These are phyloP conservation scores for Venturia pyrina DNA, from an alignment of 2,329 filamentous ascomycete genomes.

Conservation along the genomic window DNA sequence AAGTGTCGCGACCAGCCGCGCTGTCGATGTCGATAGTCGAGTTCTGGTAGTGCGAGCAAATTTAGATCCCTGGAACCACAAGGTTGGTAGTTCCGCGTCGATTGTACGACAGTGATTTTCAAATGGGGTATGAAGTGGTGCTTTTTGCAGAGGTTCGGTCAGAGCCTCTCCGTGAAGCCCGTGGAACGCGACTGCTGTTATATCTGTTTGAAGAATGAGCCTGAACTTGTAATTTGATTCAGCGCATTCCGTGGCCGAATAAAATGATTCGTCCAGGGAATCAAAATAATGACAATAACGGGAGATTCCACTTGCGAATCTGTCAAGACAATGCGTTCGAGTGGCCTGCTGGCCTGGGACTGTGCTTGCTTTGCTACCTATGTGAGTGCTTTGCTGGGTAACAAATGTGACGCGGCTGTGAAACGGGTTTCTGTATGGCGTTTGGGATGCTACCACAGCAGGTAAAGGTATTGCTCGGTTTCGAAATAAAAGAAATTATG, in stretches of 20 bases:
- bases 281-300: neutral
- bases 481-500: neutral
- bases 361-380: neutral
- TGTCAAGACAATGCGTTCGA: neutral
- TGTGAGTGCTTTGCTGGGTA: neutral
- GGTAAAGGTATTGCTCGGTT: neutral
- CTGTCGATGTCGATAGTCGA: neutral
- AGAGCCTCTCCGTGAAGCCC: neutral
- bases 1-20: neutral
- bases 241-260: conserved; percentile 1
- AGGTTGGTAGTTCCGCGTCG: neutral
- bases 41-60: neutral
- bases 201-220: neutral
- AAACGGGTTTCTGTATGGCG: neutral
- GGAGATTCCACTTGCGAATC: neutral
- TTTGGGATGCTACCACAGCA: neutral
- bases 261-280: neutral
- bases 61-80: neutral
- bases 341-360: neutral
- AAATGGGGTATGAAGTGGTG: neutral
- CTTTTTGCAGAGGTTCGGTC: neutral
- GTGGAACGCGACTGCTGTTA: neutral
- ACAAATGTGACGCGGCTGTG: conserved; percentile 6
- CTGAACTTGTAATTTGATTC: too few relatives aligned
- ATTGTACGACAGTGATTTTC: neutral